These are phyloP conservation scores for Tricholoma saponaceum DNA, from an alignment of 768 basidiomycete species.

Conservation along the genomic window DNA sequence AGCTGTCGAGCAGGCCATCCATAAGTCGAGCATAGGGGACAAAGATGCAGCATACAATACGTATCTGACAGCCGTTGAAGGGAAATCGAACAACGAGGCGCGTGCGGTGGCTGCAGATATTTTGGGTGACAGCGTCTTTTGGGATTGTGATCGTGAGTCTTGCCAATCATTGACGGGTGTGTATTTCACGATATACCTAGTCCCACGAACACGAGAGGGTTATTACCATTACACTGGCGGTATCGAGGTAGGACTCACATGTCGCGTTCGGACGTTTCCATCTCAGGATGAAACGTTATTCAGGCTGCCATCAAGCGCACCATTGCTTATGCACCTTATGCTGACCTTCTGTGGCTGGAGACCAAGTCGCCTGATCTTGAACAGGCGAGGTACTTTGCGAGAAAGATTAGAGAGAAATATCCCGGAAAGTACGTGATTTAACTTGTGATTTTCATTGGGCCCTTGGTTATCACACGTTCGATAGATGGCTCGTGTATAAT, in stretches of 20 bases:
- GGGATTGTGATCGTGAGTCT: conserved; percentile 86
- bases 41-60: conserved; percentile 53
- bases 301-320: conserved; percentile 79
- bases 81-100: conserved; percentile 71
- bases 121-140: conserved; percentile 65
- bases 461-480: conserved; percentile 4
- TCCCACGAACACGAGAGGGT: conserved; percentile 85
- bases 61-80: conserved; percentile 54
- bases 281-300: conserved; percentile 1
- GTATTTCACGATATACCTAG: conserved; percentile 31
- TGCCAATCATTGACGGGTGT: background rate
- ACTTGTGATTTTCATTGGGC: background rate
- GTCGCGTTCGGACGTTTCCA: background rate
- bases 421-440: conserved; percentile 59
- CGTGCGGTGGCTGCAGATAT: conserved; percentile 72
- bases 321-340: conserved; percentile 76
- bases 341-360: conserved; percentile 91
- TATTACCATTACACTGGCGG: conserved; percentile 88
- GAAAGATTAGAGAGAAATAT: conserved; percentile 64
- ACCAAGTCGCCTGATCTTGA: conserved; percentile 84
- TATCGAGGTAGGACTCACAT: conserved; percentile 43
- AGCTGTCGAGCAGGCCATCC: conserved; percentile 62
- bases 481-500: conserved; percentile 87
- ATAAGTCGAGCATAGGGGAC: conserved; percentile 41
- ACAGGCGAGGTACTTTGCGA: conserved; percentile 75